Evolutionary conservation across 1,284 basidiomycete genomes (phyloP), one percentile per base, ranked within the genome.

Genomic region (Boletellus deceptivus): DNA sequence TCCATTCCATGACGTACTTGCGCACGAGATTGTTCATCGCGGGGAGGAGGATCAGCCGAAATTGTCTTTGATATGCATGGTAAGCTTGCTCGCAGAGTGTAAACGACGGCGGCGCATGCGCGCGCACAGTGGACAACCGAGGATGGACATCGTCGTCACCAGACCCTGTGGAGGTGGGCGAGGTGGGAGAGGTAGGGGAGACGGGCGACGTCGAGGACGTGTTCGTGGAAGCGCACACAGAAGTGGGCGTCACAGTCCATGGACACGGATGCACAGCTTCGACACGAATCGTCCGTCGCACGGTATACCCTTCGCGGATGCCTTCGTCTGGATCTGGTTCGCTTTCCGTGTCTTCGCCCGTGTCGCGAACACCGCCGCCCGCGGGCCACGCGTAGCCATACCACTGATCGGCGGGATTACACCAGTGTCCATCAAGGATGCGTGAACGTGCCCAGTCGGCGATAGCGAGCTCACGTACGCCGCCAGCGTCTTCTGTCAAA

Each of bases 391-490:
- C 61, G 49, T 75, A 62, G 10, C 69, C 65, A 46, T 80, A 84
- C 77, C 77, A 88, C 42, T 80, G 74, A 62, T 89, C 86, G 1
- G 81, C 82, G 6, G 87, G 87, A 44, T 76, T 83, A 49, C 83
- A 70, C 86, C 86, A 89, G 55, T 81, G 76, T 1, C 87, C 86
- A 49, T 89, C 86, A 31, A 89, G 68, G 43, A 89, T 84, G 41
- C 86, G 71, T 17, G 73, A 75, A 25, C 87, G 75, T 6, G 84
- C 84, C 84, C 85, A 89, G 58, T 87, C 85, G n/a, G 75, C 73
- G 44, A 89, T 69, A 0, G 86, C 84, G 46, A 89, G 70, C 17
- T 86, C 83, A 25, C 79, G 74, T 5, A 86, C 78, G 24, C 80
- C 73, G 7, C 71, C 77, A 6, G 74, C 70, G 36, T 86, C 81